Evolutionary conservation across 768 basidiomycete genomes (phyloP).

Genomic region (Clitopilus hobsonii): DNA sequence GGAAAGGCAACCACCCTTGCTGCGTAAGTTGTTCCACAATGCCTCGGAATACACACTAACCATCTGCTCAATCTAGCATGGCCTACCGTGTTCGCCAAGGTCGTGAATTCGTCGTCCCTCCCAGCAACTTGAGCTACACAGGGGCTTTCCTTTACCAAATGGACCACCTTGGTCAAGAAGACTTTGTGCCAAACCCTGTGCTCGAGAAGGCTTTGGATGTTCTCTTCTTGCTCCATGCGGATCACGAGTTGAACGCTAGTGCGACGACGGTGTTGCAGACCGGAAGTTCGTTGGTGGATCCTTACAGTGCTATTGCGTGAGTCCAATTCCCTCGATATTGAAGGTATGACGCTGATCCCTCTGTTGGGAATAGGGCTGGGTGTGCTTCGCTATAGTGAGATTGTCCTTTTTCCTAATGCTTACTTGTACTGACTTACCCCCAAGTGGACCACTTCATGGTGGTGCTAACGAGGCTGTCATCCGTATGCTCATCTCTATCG

Average conservation of each 20-base stretch:
- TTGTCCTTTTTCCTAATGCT: too few species aligned
- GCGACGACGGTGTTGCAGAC: constrained; percentile 86
- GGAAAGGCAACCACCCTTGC: constrained; percentile 88
- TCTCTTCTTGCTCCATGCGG: constrained; percentile 83
- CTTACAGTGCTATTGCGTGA: constrained; percentile 81
- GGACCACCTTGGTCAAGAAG: constrained; percentile 71
- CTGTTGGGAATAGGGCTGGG: constrained; percentile 50
- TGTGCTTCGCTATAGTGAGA: constrained; percentile 86
- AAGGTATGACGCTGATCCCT: not conserved
- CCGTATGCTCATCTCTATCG: constrained; percentile 88
- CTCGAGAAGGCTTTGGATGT: constrained; percentile 85
- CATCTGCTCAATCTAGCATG: constrained; percentile 48
- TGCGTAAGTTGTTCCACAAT: constrained; percentile 45
- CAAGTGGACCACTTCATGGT: constrained; percentile 69
- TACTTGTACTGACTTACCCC: too few species aligned
- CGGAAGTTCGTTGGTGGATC: constrained; percentile 85
- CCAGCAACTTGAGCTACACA: constrained; percentile 77
- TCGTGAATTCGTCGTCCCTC: constrained; percentile 81
- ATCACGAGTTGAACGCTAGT: constrained; percentile 88
- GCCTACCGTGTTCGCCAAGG: constrained; percentile 92
- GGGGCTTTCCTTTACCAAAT: constrained; percentile 93
- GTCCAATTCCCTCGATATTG: constrained; percentile 11
- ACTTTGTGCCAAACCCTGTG: constrained; percentile 78
- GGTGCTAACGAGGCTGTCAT: constrained; percentile 94
- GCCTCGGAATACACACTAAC: not conserved